Percentiles rank a stretch among this genome's conserved stretches.
These are phyloP conservation scores for Suillus cothurnatus DNA, from an alignment of 768 basidiomycete species.

Conservation along the genomic window DNA sequence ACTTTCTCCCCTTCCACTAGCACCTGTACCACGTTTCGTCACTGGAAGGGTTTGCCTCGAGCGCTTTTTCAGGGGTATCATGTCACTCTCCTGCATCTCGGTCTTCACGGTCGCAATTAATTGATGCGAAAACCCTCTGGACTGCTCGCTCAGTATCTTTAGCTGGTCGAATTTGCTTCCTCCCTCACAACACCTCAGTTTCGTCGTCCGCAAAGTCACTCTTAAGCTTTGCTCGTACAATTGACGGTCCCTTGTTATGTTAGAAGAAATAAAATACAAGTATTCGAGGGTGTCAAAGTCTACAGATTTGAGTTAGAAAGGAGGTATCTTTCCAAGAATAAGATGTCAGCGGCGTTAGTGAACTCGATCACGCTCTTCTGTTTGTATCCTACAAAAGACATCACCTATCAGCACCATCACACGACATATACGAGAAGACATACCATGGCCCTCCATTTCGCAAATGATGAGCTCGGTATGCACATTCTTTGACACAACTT, in stretches of 20 bases:
- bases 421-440: slow-evolving; percentile 10
- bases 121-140: too few relatives aligned
- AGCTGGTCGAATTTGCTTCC: not conserved
- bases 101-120: not conserved
- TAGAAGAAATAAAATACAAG: not conserved
- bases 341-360: slow-evolving; percentile 40
- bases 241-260: not conserved
- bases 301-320: slow-evolving; percentile 18
- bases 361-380: slow-evolving; percentile 48
- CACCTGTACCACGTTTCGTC: not conserved
- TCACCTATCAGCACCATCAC: slow-evolving; percentile 9
- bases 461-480: slow-evolving; percentile 41
- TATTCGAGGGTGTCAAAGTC: not conserved
- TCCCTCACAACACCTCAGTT: slow-evolving; percentile 3
- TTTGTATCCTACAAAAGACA: slow-evolving; percentile 36
- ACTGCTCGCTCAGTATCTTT: not conserved
- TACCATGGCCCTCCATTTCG: slow-evolving; percentile 46
- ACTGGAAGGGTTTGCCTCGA: not conserved
- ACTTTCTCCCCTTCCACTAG: not conserved
- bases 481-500: slow-evolving; percentile 31
- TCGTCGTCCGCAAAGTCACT: slow-evolving; percentile 11
- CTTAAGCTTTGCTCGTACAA: slow-evolving; percentile 9
- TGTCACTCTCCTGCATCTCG: not conserved
- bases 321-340: slow-evolving; percentile 40
- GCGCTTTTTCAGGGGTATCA: not conserved